phyloP scores from a whole-genome alignment of 2,329 filamentous ascomycete genomes.

The Alternaria hordeiaustralica region DNA sequence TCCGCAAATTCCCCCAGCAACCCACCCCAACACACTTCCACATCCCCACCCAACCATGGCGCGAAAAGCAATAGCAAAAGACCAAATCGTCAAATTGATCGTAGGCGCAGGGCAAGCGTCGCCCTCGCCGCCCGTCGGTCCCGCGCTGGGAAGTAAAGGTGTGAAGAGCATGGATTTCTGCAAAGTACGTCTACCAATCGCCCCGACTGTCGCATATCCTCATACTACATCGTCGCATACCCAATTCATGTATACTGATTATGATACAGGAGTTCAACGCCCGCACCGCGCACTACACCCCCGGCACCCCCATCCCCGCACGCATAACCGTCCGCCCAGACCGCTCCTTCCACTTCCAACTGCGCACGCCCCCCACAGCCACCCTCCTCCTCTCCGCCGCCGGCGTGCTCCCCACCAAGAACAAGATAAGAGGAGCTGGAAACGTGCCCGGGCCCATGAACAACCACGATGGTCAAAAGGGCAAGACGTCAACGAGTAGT shows the following conservation, averaged over 20 bases:
- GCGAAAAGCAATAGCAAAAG: conserved; percentile 45
- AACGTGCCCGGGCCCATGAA: conserved; percentile 57
- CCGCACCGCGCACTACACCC: conserved; percentile 80
- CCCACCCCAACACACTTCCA: conserved; percentile 4
- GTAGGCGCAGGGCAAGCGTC: conserved; percentile 95
- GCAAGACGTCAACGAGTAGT: conserved; percentile 39
- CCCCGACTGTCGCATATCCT: too few relatives aligned
- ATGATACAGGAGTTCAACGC: conserved; percentile 90
- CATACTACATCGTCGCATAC: not conserved
- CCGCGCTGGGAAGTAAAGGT: conserved; percentile 94
- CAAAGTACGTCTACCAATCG: conserved; percentile 52
- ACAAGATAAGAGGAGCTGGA: conserved; percentile 74
- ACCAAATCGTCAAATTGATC: conserved; percentile 87
- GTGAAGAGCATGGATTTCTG: conserved; percentile 99
- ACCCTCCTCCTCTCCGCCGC: conserved; percentile 87
- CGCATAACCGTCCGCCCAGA: conserved; percentile 92
- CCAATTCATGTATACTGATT: not conserved
- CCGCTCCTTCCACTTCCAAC: conserved; percentile 88
- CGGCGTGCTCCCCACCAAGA: conserved; percentile 75
- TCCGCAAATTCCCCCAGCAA: conserved; percentile 27
- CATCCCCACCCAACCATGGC: too few relatives aligned
- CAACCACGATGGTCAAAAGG: conserved; percentile 48
- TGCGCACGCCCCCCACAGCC: conserved; percentile 93
- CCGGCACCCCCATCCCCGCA: conserved; percentile 87
- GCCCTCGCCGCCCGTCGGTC: conserved; percentile 94